phyloP scores from a whole-genome alignment of 1,139 yeast species.

The Meyerozyma elateridarum region DNA sequence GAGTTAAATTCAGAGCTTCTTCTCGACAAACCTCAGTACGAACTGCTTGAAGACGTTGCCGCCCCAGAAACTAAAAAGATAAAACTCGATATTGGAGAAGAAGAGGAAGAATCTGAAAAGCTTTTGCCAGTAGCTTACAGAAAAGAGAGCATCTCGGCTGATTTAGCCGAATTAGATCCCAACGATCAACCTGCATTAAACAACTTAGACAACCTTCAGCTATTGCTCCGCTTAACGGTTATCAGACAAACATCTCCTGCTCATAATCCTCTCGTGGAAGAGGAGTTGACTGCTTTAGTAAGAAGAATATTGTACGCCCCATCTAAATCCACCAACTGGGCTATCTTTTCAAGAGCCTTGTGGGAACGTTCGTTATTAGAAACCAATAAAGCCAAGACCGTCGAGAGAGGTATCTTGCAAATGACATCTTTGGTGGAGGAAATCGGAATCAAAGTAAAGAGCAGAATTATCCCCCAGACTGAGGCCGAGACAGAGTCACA shows the following conservation, averaged over 20 bases:
- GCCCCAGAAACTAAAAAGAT: conserved; percentile 31
- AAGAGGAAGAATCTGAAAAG: conserved; percentile 25
- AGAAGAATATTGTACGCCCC: conserved; percentile 58
- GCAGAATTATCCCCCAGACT: conserved; percentile 55
- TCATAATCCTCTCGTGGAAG: conserved; percentile 67
- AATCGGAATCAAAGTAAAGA: conserved; percentile 63
- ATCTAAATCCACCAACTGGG: conserved; percentile 59
- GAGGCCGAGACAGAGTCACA: conserved; percentile 22
- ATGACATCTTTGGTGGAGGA: conserved; percentile 92
- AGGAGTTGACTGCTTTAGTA: conserved; percentile 73
- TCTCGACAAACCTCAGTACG: conserved; percentile 69
- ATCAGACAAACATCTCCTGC: conserved; percentile 71
- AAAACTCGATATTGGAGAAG: conserved; percentile 34
- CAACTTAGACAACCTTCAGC: conserved; percentile 67
- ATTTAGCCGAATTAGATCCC: conserved; percentile 61
- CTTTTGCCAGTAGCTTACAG: conserved; percentile 58
- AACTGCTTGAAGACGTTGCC: conserved; percentile 51
- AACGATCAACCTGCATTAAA: conserved; percentile 73
- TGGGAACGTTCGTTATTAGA: conserved; percentile 91
- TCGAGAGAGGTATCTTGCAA: conserved; percentile 91
- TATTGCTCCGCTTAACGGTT: conserved; percentile 62
- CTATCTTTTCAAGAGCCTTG: conserved; percentile 73
- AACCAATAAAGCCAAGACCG: conserved; percentile 74
- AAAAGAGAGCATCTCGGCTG: conserved; percentile 59
- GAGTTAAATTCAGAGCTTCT: conserved; percentile 73